Conservation (phyloP, 2,329 filamentous ascomycete species). For the Ophiocordyceps australis region DNA sequence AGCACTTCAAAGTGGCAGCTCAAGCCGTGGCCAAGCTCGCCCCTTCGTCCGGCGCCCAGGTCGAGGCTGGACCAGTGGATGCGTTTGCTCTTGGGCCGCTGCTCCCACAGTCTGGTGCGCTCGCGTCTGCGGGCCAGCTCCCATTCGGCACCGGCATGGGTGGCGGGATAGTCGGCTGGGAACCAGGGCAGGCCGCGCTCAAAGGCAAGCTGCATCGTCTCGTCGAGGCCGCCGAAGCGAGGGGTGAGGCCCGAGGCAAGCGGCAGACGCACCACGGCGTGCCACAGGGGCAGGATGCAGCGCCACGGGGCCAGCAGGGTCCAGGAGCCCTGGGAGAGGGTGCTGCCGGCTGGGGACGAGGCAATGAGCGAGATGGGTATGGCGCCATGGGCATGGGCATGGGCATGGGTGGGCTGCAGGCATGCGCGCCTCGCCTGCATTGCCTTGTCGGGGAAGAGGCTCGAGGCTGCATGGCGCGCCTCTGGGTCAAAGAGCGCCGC, state of each 20-base stretch:
- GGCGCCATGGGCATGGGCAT: too few species aligned
- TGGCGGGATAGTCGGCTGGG: slow-evolving; percentile 68
- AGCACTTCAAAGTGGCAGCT: slow-evolving; percentile 67
- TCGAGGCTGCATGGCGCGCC: slow-evolving; percentile 43
- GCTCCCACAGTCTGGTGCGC: slow-evolving; percentile 62
- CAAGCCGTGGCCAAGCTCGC: slow-evolving; percentile 70
- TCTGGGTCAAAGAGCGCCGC: slow-evolving; percentile 50
- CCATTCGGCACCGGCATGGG: slow-evolving; percentile 62
- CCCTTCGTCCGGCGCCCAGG: slow-evolving; percentile 54
- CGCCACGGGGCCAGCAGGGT: slow-evolving; percentile 80
- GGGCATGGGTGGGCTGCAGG: slow-evolving; percentile 37
- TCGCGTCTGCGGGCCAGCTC: slow-evolving; percentile 49
- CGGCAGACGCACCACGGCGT: slow-evolving; percentile 66
- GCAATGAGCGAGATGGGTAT: slow-evolving; percentile 63
- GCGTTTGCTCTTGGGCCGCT: slow-evolving; percentile 66
- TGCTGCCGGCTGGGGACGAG: slow-evolving; percentile 27
- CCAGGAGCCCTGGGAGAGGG: slow-evolving; percentile 51
- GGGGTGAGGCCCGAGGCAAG: slow-evolving; percentile 66
- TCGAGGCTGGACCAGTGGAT: slow-evolving; percentile 57
- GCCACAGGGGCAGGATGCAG: slow-evolving; percentile 74
- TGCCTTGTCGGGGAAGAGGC: slow-evolving; percentile 56
- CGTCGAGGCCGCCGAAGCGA: slow-evolving; percentile 63
- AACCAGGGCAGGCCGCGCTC: slow-evolving; percentile 69
- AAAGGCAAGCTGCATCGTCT: slow-evolving; percentile 65
- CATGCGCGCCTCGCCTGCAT: slow-evolving; percentile 60